Evolutionary conservation across 306 rosid species (phyloP), one percentile per base, ranked within the genome.

Genomic region (Amphicarpaea edgeworthii): DNA sequence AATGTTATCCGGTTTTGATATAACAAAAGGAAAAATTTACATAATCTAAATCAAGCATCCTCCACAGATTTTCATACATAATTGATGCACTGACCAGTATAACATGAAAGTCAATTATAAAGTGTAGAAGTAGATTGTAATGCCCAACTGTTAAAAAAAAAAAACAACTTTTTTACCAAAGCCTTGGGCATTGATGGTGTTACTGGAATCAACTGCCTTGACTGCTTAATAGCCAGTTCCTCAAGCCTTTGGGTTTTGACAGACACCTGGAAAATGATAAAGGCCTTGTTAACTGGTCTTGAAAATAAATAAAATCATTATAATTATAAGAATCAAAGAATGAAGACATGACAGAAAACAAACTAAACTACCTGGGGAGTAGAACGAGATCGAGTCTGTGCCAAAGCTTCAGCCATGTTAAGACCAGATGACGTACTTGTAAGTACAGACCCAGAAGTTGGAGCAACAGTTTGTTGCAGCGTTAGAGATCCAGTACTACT

Each of bases 361-460:
- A 60, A 73, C 77, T 80, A 82, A 68, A 73, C 65, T 88, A 89
- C 98, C 92, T 89, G 97, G 15, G 99, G 98, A 77, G 80, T 73
- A 58, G 93, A 70, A 46, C 89, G 88, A 79, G 91, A 81, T 66
- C 97, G 90, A 54, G 88, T 85, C 82, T 96, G 99, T 28, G 83
- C 91, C 79, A 96, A 85, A 34, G 99, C 96, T 87, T 92, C 99
- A 70, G 99, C 99, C 99, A 96, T 95, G 80, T 95, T 95, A 61
- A 95, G 99, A 81, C 97, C 92, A 69, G 91, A 81, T 41, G 76
- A 72, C 28, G 88, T 40, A 79, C 88, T 85, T 30, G 90, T 70
- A 77, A 83, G 53, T 32, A 84, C 83, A 24, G 88, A 70, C 65
- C 68, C 90, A 15, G 90, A 53, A 73, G 86, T 83, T 61, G 86